A percentile compares a stretch with the other conserved stretches of the same genome.
Evolutionary conservation across 805 yeast species (phyloP).

Genomic region (Clavispora asparagi): DNA sequence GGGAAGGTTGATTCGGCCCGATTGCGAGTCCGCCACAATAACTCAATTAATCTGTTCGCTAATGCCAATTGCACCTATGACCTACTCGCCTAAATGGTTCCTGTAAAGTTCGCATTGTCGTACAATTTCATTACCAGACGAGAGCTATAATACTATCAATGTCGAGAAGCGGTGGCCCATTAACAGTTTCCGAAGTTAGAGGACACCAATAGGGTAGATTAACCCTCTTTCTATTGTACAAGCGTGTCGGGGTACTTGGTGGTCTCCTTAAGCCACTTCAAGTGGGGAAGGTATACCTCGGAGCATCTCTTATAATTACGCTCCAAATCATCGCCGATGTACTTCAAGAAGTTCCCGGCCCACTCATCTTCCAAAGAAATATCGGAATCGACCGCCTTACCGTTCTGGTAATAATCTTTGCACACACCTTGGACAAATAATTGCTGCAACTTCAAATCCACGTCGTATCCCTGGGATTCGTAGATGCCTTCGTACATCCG

Average conservation of each 20-base stretch:
- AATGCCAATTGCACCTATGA: too few relatives aligned
- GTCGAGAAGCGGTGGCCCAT: too few relatives aligned
- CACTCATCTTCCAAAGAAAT: slow-evolving; percentile 18
- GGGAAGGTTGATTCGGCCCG: too few relatives aligned
- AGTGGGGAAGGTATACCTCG: slow-evolving; percentile 36
- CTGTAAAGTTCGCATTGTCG: too few relatives aligned
- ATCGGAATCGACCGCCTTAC: slow-evolving; percentile 20
- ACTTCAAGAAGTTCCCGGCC: slow-evolving; percentile 30
- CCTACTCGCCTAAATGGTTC: too few relatives aligned
- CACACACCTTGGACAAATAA: slow-evolving; percentile 37
- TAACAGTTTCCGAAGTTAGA: too few relatives aligned
- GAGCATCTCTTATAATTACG: slow-evolving; percentile 24
- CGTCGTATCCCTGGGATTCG: slow-evolving; percentile 37
- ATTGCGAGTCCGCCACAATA: too few relatives aligned
- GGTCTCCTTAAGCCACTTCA: slow-evolving; percentile 38
- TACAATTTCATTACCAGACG: too few relatives aligned
- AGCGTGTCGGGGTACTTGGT: slow-evolving; percentile 5
- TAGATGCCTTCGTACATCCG: slow-evolving; percentile 35
- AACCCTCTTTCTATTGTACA: background rate
- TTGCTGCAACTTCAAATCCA: slow-evolving; percentile 36
- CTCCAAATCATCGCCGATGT: slow-evolving; percentile 21
- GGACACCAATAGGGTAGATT: too few relatives aligned
- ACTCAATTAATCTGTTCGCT: too few relatives aligned
- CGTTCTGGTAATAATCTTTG: slow-evolving; percentile 26
- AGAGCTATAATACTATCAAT: too few relatives aligned